Conservation (phyloP, 768 basidiomycete species). For the Boletellus ananiceps region DNA sequence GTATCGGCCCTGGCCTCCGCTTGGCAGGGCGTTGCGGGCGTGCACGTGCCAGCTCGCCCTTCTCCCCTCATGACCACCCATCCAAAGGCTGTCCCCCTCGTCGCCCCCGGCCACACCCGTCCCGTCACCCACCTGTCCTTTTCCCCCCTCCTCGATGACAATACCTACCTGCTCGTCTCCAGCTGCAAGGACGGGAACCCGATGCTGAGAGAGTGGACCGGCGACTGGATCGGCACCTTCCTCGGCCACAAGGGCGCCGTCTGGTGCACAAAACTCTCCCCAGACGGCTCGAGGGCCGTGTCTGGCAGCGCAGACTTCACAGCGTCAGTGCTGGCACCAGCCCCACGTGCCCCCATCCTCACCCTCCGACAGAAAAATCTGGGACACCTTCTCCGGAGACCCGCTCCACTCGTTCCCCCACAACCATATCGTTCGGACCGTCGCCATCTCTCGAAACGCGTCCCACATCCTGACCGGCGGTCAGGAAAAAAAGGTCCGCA, state of each 20-base stretch:
- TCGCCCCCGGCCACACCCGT: conserved; percentile 81
- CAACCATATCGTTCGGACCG: conserved; percentile 95
- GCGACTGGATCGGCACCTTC: conserved; percentile 97
- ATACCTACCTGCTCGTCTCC: conserved; percentile 85
- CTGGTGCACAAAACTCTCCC: conserved; percentile 90
- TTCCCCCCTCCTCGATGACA: conserved; percentile 80
- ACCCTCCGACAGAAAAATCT: conserved; percentile 68
- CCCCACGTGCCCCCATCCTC: conserved; percentile 1
- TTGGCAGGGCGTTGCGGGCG: not conserved
- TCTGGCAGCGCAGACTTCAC: conserved; percentile 97
- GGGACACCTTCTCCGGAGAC: conserved; percentile 92
- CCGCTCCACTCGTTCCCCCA: conserved; percentile 93
- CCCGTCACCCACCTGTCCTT: conserved; percentile 94
- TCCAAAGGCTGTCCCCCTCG: conserved; percentile 71
- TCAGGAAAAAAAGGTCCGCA: conserved; percentile 94
- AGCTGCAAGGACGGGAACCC: conserved; percentile 99
- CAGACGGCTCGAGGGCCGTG: conserved; percentile 80
- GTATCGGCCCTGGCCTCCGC: not conserved
- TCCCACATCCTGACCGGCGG: conserved; percentile 83
- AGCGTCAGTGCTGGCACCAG: conserved; percentile 56
- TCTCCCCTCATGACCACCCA: conserved; percentile 52
- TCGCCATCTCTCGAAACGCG: conserved; percentile 73
- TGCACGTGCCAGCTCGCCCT: no score
- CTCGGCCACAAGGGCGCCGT: conserved; percentile 92
- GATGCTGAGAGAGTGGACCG: conserved; percentile 95